phyloP scores from a whole-genome alignment of 805 yeast genomes.

The Blastobotrys muscicola region DNA sequence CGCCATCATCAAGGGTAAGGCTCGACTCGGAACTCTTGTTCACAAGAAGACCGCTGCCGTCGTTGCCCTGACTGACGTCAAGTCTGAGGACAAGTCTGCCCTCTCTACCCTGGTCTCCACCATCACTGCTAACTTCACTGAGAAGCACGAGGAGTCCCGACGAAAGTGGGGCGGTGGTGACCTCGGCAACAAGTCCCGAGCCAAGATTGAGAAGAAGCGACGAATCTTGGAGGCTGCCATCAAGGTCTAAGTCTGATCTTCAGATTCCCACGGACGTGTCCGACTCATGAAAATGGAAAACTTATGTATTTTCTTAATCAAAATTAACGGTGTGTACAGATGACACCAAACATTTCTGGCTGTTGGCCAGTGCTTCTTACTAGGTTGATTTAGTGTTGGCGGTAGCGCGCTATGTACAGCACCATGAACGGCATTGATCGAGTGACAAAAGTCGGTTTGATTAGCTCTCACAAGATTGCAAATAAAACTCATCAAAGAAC shows the following conservation, averaged over 20 bases:
- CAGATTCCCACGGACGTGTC: too few species aligned
- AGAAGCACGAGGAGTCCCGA: slow-evolving; percentile 91
- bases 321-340: too few species aligned
- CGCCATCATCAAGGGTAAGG: slow-evolving; percentile 97
- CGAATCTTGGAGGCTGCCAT: slow-evolving; percentile 38
- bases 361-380: too few species aligned
- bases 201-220: slow-evolving; percentile 69
- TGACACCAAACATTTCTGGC: too few species aligned
- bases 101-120: slow-evolving; percentile 89
- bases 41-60: slow-evolving; percentile 97
- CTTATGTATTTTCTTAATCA: too few species aligned
- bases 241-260: slow-evolving; percentile 20
- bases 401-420: too few species aligned
- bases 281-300: too few species aligned
- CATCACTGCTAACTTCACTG: slow-evolving; percentile 85
- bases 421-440: too few species aligned
- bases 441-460: too few species aligned
- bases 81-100: slow-evolving; percentile 89
- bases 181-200: slow-evolving; percentile 90
- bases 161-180: slow-evolving; percentile 99
- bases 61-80: slow-evolving; percentile 94
- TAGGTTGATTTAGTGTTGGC: too few species aligned
- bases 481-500: too few species aligned
- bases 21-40: slow-evolving; percentile 94
- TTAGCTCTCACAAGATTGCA: too few species aligned